phyloP scores from a whole-genome alignment of 129 eudicot species.

The Smallanthus sonchifolius region DNA sequence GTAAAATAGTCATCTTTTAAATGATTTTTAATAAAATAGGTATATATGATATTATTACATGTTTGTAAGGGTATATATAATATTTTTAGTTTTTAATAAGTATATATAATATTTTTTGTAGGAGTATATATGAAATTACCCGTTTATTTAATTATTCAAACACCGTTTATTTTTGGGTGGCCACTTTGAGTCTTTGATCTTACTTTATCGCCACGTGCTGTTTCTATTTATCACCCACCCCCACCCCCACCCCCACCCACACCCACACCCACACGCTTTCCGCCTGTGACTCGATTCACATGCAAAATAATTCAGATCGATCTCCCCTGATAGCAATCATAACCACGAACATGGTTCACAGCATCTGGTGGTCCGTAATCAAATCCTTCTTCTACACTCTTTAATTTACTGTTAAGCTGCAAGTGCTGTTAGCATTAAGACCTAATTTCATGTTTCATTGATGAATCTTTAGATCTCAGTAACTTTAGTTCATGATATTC shows the following conservation, averaged over 20 bases:
- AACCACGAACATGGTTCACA: slow-evolving; percentile 5
- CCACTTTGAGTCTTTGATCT: not conserved
- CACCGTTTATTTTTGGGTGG: not conserved
- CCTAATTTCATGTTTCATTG: not conserved
- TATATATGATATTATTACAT: too few species aligned
- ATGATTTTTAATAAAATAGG: too few species aligned
- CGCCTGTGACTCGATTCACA: not conserved
- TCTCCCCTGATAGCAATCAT: not conserved
- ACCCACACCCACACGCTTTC: too few species aligned
- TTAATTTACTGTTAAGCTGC: slow-evolving; percentile 5
- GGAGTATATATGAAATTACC: too few species aligned
- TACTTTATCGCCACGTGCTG: slow-evolving; percentile 14
- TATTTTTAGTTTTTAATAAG: too few species aligned
- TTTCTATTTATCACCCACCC: slow-evolving; percentile 1
- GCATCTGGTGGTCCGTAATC: slow-evolving; percentile 21
- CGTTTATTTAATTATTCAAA: too few species aligned
- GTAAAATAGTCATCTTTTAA: too few species aligned
- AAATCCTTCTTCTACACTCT: slow-evolving; percentile 1
- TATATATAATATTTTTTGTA: too few species aligned
- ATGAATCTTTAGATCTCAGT: not conserved
- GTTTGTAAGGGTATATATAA: too few species aligned
- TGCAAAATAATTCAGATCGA: slow-evolving; percentile 12
- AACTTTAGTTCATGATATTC: not conserved
- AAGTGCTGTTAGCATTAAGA: not conserved
- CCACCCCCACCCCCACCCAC: not conserved